phyloP scores from a whole-genome alignment of 1,284 basidiomycete genomes.

The Melampsora americana region DNA sequence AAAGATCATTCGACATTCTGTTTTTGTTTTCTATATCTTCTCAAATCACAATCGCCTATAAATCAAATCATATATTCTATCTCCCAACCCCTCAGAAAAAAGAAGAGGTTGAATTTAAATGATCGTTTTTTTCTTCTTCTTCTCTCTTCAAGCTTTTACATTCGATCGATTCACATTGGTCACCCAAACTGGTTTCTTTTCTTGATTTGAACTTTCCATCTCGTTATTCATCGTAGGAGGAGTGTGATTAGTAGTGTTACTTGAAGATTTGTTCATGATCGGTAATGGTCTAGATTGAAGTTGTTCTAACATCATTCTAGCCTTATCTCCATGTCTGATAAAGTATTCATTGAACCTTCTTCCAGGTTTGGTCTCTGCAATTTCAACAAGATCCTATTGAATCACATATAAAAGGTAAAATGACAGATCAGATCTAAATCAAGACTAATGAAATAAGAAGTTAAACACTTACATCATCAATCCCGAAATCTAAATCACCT shows the following conservation, averaged over 20 bases:
- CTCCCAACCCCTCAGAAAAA: too few relatives aligned
- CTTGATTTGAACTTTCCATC: not conserved
- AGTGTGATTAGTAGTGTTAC: not conserved
- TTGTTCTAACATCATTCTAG: slow-evolving; percentile 33
- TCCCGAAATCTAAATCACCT: slow-evolving; percentile 91
- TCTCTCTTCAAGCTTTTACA: too few relatives aligned
- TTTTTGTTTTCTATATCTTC: too few relatives aligned
- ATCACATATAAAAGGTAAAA: not conserved
- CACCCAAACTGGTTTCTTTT: slow-evolving; percentile 27
- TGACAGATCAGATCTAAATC: not conserved
- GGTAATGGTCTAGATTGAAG: slow-evolving; percentile 32
- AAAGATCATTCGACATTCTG: too few relatives aligned
- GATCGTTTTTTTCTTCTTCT: too few relatives aligned
- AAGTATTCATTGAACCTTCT: slow-evolving; percentile 42
- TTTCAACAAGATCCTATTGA: slow-evolving; percentile 28
- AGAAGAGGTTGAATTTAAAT: too few relatives aligned
- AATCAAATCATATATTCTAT: too few relatives aligned
- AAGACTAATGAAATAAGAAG: not conserved
- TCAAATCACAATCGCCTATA: too few relatives aligned
- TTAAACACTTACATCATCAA: slow-evolving; percentile 70
- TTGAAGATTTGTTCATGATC: slow-evolving; percentile 25
- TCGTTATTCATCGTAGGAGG: not conserved
- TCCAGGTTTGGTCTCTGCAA: slow-evolving; percentile 39
- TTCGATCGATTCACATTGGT: not conserved
- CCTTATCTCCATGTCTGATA: slow-evolving; percentile 40